These are phyloP conservation scores for Fusarium sp. DNA, from an alignment of 2,329 filamentous ascomycete genomes.

Conservation along the genomic window DNA sequence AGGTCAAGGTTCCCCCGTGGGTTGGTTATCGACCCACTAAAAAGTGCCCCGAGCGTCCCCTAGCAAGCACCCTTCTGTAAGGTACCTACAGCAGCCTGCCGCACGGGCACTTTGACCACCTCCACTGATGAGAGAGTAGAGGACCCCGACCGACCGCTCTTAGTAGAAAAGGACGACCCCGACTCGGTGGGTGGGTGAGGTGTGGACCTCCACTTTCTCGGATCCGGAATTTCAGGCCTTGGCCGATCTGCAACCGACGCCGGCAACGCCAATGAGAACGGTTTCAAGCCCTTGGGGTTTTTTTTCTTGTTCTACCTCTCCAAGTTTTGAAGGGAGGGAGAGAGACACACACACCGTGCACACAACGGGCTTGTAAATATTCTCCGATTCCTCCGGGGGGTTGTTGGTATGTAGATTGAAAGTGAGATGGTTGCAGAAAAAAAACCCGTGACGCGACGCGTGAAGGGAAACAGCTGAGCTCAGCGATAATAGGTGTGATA, in stretches of 20 bases:
- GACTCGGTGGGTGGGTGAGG: slow-evolving; percentile 4
- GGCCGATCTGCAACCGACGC: slow-evolving; percentile 5
- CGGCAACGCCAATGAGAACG: slow-evolving; percentile 5
- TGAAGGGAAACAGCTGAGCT: neutral
- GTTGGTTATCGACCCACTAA: slow-evolving; percentile 28
- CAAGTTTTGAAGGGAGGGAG: neutral
- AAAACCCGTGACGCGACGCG: neutral
- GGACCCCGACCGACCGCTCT: slow-evolving; percentile 14
- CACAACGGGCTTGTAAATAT: neutral
- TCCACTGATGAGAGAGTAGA: neutral
- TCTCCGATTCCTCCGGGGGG: neutral
- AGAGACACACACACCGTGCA: neutral
- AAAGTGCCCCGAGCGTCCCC: slow-evolving; percentile 9
- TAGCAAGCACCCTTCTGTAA: slow-evolving; percentile 20
- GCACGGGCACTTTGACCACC: neutral
- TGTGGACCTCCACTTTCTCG: slow-evolving; percentile 1
- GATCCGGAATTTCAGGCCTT: slow-evolving; percentile 20
- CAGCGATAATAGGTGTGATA: neutral
- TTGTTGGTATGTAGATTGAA: neutral
- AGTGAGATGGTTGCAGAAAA: neutral
- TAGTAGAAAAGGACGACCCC: slow-evolving; percentile 2
- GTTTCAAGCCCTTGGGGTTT: neutral
- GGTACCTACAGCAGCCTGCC: slow-evolving; percentile 9
- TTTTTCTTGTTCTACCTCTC: neutral
- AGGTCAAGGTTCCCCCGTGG: slow-evolving; percentile 7